These are phyloP conservation scores for Flaveria bidentis DNA, from an alignment of 129 eudicot species.

Conservation along the genomic window DNA sequence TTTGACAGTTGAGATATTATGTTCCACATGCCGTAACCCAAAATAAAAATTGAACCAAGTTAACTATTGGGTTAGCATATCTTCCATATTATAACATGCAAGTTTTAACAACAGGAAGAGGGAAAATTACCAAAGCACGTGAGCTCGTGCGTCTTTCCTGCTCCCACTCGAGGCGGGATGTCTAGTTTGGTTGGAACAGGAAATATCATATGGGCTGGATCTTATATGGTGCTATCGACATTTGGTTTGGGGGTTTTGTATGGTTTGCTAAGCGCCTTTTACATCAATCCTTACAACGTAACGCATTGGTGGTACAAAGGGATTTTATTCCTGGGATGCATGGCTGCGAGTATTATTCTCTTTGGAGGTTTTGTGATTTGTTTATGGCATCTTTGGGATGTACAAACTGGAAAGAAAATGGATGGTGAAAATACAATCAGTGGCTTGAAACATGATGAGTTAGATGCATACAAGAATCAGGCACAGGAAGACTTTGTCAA, in stretches of 20 bases:
- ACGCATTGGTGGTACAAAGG: slow-evolving; percentile 83
- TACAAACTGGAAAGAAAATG: slow-evolving; percentile 29
- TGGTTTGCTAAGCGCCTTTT: slow-evolving; percentile 47
- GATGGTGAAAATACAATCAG: slow-evolving; percentile 18
- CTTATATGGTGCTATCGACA: slow-evolving; percentile 58
- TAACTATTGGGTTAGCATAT: background rate
- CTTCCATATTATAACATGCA: background rate
- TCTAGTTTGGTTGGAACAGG: slow-evolving; percentile 92
- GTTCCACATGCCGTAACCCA: no score
- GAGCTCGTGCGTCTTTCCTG: slow-evolving; percentile 43
- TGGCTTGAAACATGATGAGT: slow-evolving; percentile 23
- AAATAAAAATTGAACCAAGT: background rate
- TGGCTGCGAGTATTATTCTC: slow-evolving; percentile 60
- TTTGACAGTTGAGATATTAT: no score
- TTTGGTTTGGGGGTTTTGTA: slow-evolving; percentile 57
- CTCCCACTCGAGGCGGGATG: slow-evolving; percentile 52
- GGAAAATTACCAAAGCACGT: slow-evolving; percentile 45
- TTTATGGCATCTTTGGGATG: slow-evolving; percentile 84
- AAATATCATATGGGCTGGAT: slow-evolving; percentile 68
- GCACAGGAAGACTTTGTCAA: slow-evolving; percentile 34
- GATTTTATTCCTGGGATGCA: slow-evolving; percentile 59
- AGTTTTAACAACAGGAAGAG: slow-evolving; percentile 60
- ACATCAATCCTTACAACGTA: slow-evolving; percentile 60
- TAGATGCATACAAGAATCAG: slow-evolving; percentile 35
- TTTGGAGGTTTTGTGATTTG: slow-evolving; percentile 76